Evolutionary conservation across 176 grass and related monocot genomes (phyloP).

Genomic region (Cenchrus americanus): DNA sequence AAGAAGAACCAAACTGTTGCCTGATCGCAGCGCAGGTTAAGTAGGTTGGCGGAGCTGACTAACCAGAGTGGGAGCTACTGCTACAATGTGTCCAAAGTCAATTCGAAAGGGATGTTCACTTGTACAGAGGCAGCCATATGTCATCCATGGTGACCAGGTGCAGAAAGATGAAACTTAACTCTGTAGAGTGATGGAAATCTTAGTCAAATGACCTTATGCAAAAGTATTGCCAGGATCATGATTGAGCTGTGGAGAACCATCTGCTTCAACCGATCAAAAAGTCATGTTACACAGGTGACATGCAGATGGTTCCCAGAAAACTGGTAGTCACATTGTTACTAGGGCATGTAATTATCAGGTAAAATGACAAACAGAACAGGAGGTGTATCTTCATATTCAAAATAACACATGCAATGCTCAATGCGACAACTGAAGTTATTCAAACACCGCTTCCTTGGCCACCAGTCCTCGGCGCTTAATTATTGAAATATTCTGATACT

Average conservation of each 20-base stretch:
- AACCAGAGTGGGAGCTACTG: too few species aligned
- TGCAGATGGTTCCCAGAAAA: not conserved
- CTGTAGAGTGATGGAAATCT: not conserved
- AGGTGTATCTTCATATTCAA: not conserved
- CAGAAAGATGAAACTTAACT: not conserved
- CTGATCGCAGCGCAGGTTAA: too few species aligned
- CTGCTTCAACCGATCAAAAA: not conserved
- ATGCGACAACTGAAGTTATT: not conserved
- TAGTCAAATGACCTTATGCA: not conserved
- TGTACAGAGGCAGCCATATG: too few species aligned
- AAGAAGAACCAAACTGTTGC: too few species aligned
- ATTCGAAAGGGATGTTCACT: too few species aligned
- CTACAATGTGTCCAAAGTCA: too few species aligned
- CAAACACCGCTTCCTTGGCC: not conserved
- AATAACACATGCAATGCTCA: not conserved
- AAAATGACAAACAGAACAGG: not conserved
- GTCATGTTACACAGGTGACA: not conserved
- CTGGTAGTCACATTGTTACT: not conserved
- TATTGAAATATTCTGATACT: not conserved
- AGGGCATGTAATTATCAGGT: constrained; percentile 2
- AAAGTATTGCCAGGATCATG: not conserved
- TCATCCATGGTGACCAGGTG: not conserved
- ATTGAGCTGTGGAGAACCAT: not conserved
- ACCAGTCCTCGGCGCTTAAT: not conserved
- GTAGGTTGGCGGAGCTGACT: too few species aligned